Base-by-base conservation (phyloP, 169 alveolate genomes). In the Plasmodium billcollinsi region DNA sequence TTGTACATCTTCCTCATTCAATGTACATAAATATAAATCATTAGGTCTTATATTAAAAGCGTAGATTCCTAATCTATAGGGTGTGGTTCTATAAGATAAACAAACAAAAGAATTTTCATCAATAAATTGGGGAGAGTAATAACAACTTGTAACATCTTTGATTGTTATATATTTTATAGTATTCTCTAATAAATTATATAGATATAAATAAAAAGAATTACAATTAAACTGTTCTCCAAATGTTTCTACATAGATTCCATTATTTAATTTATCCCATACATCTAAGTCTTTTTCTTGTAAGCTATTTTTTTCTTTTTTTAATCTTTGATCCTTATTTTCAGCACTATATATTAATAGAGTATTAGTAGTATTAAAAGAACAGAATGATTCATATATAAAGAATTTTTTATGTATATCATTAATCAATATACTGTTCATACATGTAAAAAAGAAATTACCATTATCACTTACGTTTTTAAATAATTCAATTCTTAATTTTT, bases 71-170 rank as follows among this genome's bases (percentile, higher is more conserved):
- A 86, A 45, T 62, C 92, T 47, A 39, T 59, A 86, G 1, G 92
- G 92, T 18, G 63, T 52, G 1, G 88, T 86, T 54, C 72, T 47
- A 43, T 72, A 72, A 0, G 92, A 56, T 7, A 86, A 73, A 9
- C 92, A 86, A 47, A 86, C 76, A 72, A 86, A 86, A 49, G 92
- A 86, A 9, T 75, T 86, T 15, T 86, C 85, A 9, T 86, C 92
- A 45, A 86, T 86, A 86, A 86, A 86, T n/a, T 86, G 75, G 3
- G 92, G 92, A 18, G 11, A 71, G 11, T 86, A 86, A 72, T 71
- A 86, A 59, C 86, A 70, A 50, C 78, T 47, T 11, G 92, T 21
- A 1, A 86, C 47, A 54, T 86, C 88, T 54, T 72, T 72, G 20
- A 86, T 47, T 3, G 70, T 67, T 45, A 86, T 15, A 43, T 47